phyloP scores from a whole-genome alignment of 495 filamentous ascomycete genomes.

The Rostrohypoxylon terebratum region DNA sequence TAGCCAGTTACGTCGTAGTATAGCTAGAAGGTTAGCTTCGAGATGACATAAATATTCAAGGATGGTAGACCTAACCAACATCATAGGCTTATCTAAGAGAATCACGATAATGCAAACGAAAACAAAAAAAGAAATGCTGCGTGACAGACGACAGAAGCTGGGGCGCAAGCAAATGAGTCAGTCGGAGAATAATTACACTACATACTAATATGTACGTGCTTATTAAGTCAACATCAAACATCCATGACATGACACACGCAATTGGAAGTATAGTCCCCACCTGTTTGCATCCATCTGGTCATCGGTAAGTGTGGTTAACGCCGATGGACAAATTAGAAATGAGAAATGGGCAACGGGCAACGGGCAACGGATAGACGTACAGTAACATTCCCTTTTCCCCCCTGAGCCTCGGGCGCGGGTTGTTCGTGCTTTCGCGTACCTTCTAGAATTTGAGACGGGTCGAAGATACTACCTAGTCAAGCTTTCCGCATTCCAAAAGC shows the following conservation, averaged over 20 bases:
- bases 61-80: not conserved
- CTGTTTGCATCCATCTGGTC: not conserved
- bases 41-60: not conserved
- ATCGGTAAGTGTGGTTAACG: constrained; percentile 26
- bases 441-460: constrained; percentile 31
- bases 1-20: too few relatives aligned
- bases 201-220: constrained; percentile 6
- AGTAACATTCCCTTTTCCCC: not conserved
- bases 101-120: not conserved
- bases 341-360: too few relatives aligned
- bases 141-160: not conserved
- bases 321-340: constrained; percentile 6
- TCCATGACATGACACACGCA: constrained; percentile 12
- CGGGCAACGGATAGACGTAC: too few relatives aligned
- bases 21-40: not conserved
- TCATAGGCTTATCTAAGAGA: not conserved
- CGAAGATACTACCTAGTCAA: constrained; percentile 54
- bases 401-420: constrained; percentile 13
- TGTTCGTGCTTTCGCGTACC: constrained; percentile 18
- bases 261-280: constrained; percentile 3
- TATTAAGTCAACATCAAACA: constrained; percentile 27
- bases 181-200: too few relatives aligned
- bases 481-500: constrained; percentile 55
- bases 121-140: not conserved
- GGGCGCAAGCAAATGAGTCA: constrained; percentile 16